These are phyloP conservation scores for Ceratocystis cubensis DNA, from an alignment of 2,329 filamentous ascomycete species.

Conservation along the genomic window DNA sequence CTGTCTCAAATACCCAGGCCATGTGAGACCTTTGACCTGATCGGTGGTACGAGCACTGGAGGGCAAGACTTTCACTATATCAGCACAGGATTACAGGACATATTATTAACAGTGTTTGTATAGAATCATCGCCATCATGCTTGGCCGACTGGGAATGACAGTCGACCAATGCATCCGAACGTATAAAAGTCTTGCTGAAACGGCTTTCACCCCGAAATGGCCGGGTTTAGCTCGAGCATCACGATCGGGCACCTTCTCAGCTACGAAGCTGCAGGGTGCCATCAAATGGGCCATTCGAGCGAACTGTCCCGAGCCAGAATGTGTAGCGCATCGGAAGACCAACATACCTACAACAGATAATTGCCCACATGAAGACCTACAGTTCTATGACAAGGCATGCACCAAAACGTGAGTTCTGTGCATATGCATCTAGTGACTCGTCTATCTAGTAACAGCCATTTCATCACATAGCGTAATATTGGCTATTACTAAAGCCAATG, in stretches of 20 bases:
- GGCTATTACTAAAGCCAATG: not conserved
- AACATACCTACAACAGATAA: not conserved
- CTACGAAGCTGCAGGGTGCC: not conserved
- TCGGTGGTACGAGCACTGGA: constrained; percentile 28
- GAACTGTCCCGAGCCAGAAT: not conserved
- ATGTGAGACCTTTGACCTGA: constrained; percentile 26
- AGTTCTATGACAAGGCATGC: not conserved
- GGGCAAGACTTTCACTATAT: constrained; percentile 21
- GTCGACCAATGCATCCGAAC: not conserved
- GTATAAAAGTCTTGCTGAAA: not conserved
- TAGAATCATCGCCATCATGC: not conserved
- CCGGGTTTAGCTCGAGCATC: not conserved
- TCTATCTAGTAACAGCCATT: not conserved
- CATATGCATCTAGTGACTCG: not conserved
- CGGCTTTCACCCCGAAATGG: not conserved
- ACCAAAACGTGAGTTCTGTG: not conserved
- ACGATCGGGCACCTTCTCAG: not conserved
- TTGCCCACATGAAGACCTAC: not conserved
- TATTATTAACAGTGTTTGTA: not conserved
- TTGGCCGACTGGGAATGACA: not conserved
- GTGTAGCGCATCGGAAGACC: not conserved
- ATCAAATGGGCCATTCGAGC: not conserved
- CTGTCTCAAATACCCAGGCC: constrained; percentile 23
- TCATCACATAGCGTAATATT: not conserved
- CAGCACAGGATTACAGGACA: constrained; percentile 17